Evolutionary conservation across 139 green algal genomes (phyloP).

Genomic region (Ulvella scutata): DNA sequence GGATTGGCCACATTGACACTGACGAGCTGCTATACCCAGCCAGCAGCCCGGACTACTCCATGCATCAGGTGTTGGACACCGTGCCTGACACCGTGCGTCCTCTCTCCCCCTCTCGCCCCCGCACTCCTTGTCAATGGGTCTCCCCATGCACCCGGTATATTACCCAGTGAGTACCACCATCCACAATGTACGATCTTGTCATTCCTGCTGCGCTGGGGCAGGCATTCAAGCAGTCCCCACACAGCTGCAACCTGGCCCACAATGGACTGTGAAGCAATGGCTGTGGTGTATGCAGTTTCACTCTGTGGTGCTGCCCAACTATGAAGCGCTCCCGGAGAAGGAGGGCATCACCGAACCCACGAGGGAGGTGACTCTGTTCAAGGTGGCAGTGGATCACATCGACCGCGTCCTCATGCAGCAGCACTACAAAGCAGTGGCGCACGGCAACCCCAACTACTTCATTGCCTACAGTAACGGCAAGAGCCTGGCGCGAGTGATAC

Average conservation of each 20-base stretch:
- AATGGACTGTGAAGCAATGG: no score
- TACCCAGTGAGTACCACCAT: no score
- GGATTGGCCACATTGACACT: conserved; percentile 31
- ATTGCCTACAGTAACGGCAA: conserved; percentile 32
- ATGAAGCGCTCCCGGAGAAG: conserved; percentile 13
- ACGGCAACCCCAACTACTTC: conserved; percentile 32
- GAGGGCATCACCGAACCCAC: conserved; percentile 14
- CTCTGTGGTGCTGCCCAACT: conserved; percentile 28
- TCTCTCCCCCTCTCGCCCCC: no score
- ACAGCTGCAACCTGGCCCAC: no score
- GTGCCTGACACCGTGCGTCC: neutral
- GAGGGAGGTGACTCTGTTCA: conserved; percentile 10
- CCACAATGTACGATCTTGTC: no score
- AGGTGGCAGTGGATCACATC: neutral
- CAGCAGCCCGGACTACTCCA: conserved; percentile 11
- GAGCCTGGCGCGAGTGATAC: conserved; percentile 14
- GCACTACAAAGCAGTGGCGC: conserved; percentile 2
- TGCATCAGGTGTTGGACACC: conserved; percentile 9
- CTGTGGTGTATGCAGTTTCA: conserved; percentile 15
- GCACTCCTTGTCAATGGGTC: no score
- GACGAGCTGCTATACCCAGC: conserved; percentile 32
- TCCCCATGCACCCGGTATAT: no score
- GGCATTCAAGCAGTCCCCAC: no score
- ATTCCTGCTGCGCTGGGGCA: no score
- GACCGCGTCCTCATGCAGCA: neutral